Conservation (phyloP, 768 basidiomycete genomes). For the Tricholoma flavovirens region DNA sequence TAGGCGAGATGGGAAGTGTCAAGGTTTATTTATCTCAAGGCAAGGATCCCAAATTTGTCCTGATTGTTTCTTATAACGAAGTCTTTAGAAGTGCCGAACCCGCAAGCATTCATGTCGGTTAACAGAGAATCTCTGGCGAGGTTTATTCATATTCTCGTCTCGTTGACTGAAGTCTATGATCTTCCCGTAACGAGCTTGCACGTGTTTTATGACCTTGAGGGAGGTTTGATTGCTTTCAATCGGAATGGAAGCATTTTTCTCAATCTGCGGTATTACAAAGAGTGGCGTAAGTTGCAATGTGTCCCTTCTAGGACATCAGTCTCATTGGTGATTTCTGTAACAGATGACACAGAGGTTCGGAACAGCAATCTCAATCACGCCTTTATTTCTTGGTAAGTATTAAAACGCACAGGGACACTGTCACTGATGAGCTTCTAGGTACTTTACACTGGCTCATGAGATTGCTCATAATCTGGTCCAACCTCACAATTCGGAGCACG, state of each 20-base stretch:
- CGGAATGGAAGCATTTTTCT: slow-evolving; percentile 82
- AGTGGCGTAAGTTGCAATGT: slow-evolving; percentile 65
- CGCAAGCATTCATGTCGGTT: slow-evolving; percentile 39
- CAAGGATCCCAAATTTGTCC: slow-evolving; percentile 18
- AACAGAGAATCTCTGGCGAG: slow-evolving; percentile 59
- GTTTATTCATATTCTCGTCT: slow-evolving; percentile 65
- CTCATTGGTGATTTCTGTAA: neutral
- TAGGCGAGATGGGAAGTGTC: slow-evolving; percentile 57
- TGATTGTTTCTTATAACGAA: neutral
- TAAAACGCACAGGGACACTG: neutral
- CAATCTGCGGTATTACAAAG: slow-evolving; percentile 79
- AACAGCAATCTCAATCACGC: slow-evolving; percentile 52
- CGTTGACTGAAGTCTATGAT: slow-evolving; percentile 65
- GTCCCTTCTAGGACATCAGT: neutral
- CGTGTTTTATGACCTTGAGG: slow-evolving; percentile 78
- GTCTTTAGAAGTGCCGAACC: slow-evolving; percentile 50
- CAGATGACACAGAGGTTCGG: slow-evolving; percentile 69
- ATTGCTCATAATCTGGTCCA: slow-evolving; percentile 88
- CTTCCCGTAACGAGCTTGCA: slow-evolving; percentile 72
- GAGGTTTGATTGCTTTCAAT: slow-evolving; percentile 91
- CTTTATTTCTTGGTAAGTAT: slow-evolving; percentile 69
- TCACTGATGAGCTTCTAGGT: slow-evolving; percentile 41
- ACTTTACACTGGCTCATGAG: slow-evolving; percentile 88
- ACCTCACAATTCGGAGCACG: slow-evolving; percentile 86
- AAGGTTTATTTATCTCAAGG: slow-evolving; percentile 64